These are phyloP conservation scores for Myxozyma kluyveri DNA, from an alignment of 805 yeast genomes.

Conservation along the genomic window DNA sequence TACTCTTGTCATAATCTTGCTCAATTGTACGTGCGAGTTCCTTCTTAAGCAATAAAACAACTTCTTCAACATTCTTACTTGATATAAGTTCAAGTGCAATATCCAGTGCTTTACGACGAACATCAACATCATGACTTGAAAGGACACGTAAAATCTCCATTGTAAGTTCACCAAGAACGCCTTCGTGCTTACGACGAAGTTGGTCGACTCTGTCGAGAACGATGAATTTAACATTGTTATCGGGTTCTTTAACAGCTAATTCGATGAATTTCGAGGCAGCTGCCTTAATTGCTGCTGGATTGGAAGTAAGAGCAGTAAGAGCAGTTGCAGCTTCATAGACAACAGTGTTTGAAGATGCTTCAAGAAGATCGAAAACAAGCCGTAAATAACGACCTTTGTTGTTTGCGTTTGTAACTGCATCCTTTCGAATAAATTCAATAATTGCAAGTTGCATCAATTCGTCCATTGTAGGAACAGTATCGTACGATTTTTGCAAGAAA, in stretches of 20 bases:
- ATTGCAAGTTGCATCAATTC: conserved; percentile 84
- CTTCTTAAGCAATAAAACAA: conserved; percentile 84
- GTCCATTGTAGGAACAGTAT: conserved; percentile 62
- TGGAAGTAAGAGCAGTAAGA: conserved; percentile 54
- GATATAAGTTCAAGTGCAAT: conserved; percentile 79
- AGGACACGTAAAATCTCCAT: conserved; percentile 84
- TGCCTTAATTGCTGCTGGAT: conserved; percentile 64
- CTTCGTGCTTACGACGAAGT: conserved; percentile 70
- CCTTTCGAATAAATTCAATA: conserved; percentile 86
- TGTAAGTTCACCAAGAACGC: conserved; percentile 75
- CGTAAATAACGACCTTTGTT: conserved; percentile 69
- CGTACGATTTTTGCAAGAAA: conserved; percentile 70
- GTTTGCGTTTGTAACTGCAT: conserved; percentile 61
- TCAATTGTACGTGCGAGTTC: conserved; percentile 76
- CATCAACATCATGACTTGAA: conserved; percentile 86
- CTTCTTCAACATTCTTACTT: conserved; percentile 89
- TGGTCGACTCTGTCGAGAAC: conserved; percentile 82
- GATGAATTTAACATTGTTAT: conserved; percentile 89
- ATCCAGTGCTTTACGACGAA: conserved; percentile 80
- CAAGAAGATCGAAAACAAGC: conserved; percentile 69
- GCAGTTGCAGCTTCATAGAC: conserved; percentile 90
- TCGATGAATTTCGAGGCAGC: conserved; percentile 87
- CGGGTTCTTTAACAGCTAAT: conserved; percentile 87
- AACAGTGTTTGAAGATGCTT: conserved; percentile 66
- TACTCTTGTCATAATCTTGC: conserved; percentile 69